A percentile compares a stretch with the other conserved stretches of the same genome.
Conservation (phyloP, 306 rosid species). For the Quercus berberidifolia region DNA sequence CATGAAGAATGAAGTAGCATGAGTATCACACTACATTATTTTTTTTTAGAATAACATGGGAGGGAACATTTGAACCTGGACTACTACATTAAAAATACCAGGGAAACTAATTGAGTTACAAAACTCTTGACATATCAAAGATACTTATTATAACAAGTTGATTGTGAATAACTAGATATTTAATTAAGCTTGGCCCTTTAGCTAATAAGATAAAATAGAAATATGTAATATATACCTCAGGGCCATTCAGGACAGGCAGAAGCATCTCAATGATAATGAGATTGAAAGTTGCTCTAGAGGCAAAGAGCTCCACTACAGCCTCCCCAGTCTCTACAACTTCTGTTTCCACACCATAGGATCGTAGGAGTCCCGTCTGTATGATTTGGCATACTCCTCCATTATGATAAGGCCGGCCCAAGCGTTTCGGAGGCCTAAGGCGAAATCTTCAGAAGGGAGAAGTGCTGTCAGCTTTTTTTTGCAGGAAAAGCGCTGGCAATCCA, state of each 20-base stretch:
- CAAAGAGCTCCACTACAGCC: slow-evolving; percentile 13
- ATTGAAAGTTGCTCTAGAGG: not conserved
- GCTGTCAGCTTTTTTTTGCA: too few species aligned
- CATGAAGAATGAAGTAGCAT: not conserved
- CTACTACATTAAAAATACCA: too few species aligned
- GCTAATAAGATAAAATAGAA: not conserved
- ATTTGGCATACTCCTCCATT: not conserved
- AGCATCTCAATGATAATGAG: slow-evolving; percentile 17
- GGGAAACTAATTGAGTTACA: too few species aligned
- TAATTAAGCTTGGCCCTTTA: not conserved
- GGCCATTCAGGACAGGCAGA: not conserved
- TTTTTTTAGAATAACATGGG: too few species aligned
- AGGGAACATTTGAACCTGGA: too few species aligned
- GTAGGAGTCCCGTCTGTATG: not conserved
- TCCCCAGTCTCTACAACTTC: slow-evolving; percentile 11
- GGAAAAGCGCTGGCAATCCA: not conserved
- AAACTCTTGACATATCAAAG: too few species aligned
- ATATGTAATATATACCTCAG: slow-evolving; percentile 4
- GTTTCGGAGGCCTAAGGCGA: too few species aligned
- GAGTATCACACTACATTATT: too few species aligned
- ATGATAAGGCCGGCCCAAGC: too few species aligned
- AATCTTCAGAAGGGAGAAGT: too few species aligned
- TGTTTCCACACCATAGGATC: not conserved
- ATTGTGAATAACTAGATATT: too few species aligned
- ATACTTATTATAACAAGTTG: too few species aligned